These are phyloP conservation scores for Powellomyces hirtus DNA, from an alignment of 192 early-diverging fungal genomes.

Conservation along the genomic window DNA sequence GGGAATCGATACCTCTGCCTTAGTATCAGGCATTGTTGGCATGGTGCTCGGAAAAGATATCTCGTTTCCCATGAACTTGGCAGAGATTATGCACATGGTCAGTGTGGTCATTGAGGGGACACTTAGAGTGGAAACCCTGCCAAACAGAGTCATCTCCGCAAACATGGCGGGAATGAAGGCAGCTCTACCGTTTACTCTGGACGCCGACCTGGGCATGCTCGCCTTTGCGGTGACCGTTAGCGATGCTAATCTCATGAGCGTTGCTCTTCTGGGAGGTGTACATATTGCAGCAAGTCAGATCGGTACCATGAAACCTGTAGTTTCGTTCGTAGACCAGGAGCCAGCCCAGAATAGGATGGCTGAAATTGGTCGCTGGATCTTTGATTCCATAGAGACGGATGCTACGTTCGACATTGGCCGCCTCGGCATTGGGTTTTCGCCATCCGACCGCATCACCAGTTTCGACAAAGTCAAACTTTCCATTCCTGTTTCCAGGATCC, in stretches of 20 bases:
- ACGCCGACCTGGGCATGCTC: neutral
- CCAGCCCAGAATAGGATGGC: neutral
- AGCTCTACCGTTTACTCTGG: neutral
- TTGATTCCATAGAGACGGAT: neutral
- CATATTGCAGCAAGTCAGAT: neutral
- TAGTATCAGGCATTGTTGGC: neutral
- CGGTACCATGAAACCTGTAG: neutral
- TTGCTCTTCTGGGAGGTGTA: neutral
- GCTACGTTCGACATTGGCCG: neutral
- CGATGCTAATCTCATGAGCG: neutral
- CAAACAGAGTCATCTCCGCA: neutral
- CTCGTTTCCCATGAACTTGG: neutral
- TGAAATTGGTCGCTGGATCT: neutral
- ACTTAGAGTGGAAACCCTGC: neutral
- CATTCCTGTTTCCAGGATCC: neutral
- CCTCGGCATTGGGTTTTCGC: neutral
- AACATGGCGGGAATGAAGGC: neutral
- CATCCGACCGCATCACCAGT: neutral
- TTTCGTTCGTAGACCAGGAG: neutral
- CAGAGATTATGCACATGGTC: neutral
- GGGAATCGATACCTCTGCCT: neutral
- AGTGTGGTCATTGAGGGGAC: neutral
- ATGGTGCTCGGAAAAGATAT: neutral
- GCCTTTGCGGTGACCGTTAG: neutral
- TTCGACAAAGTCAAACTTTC: neutral